Evolutionary conservation across 2,329 filamentous ascomycete genomes (phyloP).

Genomic region (Aspergillus arachidicola): DNA sequence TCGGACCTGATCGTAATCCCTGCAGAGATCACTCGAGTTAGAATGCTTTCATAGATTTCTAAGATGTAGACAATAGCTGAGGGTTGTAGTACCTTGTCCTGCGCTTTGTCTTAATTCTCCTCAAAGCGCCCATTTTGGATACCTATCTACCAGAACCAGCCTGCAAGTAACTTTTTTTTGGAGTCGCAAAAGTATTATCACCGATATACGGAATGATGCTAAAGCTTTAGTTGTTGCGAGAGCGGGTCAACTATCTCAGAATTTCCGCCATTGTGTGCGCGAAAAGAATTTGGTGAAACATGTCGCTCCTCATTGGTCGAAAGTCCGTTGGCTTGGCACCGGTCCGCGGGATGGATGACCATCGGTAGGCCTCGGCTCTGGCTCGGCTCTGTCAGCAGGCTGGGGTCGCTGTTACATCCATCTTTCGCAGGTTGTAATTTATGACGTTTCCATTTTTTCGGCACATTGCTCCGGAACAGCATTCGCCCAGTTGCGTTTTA

Average conservation of each 20-base stretch:
- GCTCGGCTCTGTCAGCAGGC: constrained; percentile 31
- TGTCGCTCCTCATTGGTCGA: constrained; percentile 31
- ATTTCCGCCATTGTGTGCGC: constrained; percentile 32
- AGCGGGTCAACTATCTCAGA: constrained; percentile 32
- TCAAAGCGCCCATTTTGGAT: constrained; percentile 65
- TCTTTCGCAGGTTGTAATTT: constrained; percentile 26
- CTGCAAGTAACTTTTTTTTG: constrained; percentile 4
- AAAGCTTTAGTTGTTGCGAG: constrained; percentile 22
- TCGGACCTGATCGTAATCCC: constrained; percentile 91
- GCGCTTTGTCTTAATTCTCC: constrained; percentile 73
- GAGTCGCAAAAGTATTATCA: constrained; percentile 29
- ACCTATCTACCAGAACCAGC: constrained; percentile 13
- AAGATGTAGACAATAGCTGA: constrained; percentile 4
- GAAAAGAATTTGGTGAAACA: constrained; percentile 28
- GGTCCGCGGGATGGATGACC: constrained; percentile 27
- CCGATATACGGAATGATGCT: constrained; percentile 41
- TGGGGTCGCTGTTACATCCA: constrained; percentile 19
- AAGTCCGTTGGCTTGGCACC: constrained; percentile 22
- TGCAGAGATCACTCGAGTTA: constrained; percentile 47
- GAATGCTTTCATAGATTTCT: not conserved
- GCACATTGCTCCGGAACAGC: constrained; percentile 27
- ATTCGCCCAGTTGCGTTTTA: constrained; percentile 23
- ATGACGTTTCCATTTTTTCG: constrained; percentile 34
- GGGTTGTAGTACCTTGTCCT: constrained; percentile 61
- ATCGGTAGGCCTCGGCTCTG: constrained; percentile 41